Conservation (phyloP, 108 stramenopile species). For the Poteriospumella lacustris region DNA sequence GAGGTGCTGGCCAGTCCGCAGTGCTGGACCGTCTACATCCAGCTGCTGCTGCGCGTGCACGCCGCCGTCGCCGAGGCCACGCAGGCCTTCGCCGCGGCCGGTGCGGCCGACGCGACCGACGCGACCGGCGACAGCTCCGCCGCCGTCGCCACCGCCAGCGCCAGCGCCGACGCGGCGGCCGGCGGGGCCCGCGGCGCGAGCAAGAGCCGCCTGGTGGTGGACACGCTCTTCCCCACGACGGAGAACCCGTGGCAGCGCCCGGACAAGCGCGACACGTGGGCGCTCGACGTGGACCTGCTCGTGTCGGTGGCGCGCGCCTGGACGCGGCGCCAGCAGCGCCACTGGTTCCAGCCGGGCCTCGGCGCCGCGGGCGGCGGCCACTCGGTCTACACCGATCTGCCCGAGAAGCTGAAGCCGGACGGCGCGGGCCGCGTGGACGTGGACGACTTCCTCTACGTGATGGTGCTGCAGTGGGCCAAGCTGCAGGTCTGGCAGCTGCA, state of each 20-base stretch:
- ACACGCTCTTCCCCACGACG: not conserved
- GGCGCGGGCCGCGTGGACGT: constrained; percentile 3
- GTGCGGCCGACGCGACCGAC: too few species aligned
- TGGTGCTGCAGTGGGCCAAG: not conserved
- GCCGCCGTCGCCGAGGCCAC: too few species aligned
- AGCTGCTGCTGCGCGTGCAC: not conserved
- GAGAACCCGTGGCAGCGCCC: not conserved
- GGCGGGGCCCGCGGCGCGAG: too few species aligned
- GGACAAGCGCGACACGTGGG: not conserved
- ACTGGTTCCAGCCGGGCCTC: not conserved
- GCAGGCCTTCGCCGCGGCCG: too few species aligned
- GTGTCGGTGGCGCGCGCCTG: not conserved
- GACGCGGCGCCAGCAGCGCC: not conserved
- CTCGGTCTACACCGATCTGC: not conserved
- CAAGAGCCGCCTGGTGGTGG: not conserved
- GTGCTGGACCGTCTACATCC: not conserved
- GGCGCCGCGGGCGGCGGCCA: not conserved
- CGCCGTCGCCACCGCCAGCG: too few species aligned
- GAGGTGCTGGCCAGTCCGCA: not conserved
- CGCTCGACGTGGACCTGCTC: not conserved
- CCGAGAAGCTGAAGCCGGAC: not conserved
- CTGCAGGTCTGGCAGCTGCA: not conserved
- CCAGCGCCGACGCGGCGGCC: too few species aligned
- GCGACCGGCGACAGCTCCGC: too few species aligned
- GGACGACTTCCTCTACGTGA: constrained; percentile 15